phyloP scores from a whole-genome alignment of 345 rosid genomes.

The Pugionium dolabratum region DNA sequence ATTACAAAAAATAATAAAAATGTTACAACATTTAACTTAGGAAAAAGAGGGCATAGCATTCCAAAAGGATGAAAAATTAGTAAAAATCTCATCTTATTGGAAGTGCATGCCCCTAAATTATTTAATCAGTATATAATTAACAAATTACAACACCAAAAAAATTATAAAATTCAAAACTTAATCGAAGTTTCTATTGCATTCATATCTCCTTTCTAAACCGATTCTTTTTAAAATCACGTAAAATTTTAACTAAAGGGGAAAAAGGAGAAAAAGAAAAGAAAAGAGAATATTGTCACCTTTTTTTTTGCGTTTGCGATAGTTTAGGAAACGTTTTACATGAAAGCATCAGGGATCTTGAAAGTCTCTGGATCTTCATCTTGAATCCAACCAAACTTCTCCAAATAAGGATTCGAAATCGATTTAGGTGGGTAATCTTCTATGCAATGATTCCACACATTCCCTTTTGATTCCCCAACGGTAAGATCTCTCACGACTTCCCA shows the following conservation, averaged over 20 bases:
- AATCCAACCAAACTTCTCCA: slow-evolving; percentile 94
- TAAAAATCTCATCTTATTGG: slow-evolving; percentile 20
- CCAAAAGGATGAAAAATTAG: slow-evolving; percentile 30
- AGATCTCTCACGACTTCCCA: slow-evolving; percentile 61
- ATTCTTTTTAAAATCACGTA: slow-evolving; percentile 9
- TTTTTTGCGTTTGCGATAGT: slow-evolving; percentile 27
- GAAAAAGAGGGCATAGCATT: slow-evolving; percentile 14
- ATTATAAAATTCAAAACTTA: slow-evolving; percentile 12
- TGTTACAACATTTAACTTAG: slow-evolving; percentile 21
- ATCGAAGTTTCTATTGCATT: slow-evolving; percentile 29
- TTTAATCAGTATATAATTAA: slow-evolving; percentile 21
- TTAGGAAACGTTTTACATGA: slow-evolving; percentile 42
- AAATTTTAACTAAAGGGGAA: slow-evolving; percentile 1
- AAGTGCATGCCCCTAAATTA: slow-evolving; percentile 26
- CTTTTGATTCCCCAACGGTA: slow-evolving; percentile 43
- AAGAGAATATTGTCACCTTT: slow-evolving; percentile 36
- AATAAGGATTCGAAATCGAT: slow-evolving; percentile 64
- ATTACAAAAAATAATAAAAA: slow-evolving; percentile 23
- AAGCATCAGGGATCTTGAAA: slow-evolving; percentile 51
- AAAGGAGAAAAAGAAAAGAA: not conserved
- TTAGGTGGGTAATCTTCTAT: slow-evolving; percentile 75
- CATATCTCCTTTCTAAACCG: slow-evolving; percentile 21
- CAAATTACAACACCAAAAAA: slow-evolving; percentile 29
- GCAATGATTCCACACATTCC: slow-evolving; percentile 69
- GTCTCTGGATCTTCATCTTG: slow-evolving; percentile 70